phyloP scores from a whole-genome alignment of 108 stramenopile genomes.

The Cyclotella choctawhatcheeana region DNA sequence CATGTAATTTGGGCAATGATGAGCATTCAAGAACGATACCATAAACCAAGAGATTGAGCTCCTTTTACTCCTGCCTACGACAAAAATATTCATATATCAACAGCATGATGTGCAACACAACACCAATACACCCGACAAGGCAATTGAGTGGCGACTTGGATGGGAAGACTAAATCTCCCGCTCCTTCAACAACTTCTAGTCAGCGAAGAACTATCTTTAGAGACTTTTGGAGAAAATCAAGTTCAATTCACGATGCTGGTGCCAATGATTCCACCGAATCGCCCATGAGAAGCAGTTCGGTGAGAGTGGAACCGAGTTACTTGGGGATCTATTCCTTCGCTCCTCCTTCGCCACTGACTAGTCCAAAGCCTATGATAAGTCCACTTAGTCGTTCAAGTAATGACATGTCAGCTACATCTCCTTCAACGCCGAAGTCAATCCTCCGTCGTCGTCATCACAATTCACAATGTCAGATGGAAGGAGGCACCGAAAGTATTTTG shows the following conservation, averaged over 20 bases:
- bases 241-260: slow-evolving; percentile 27
- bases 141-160: too few species aligned
- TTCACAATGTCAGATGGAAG: neutral
- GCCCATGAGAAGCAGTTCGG: neutral
- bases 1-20: too few species aligned
- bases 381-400: slow-evolving; percentile 10
- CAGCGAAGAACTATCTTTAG: slow-evolving; percentile 40
- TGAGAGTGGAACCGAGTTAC: slow-evolving; percentile 39
- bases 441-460: slow-evolving; percentile 27
- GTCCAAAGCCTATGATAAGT: slow-evolving; percentile 16
- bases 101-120: too few species aligned
- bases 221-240: slow-evolving; percentile 33
- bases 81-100: too few species aligned
- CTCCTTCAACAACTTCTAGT: slow-evolving; percentile 5
- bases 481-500: too few species aligned
- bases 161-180: neutral
- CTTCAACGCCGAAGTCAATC: slow-evolving; percentile 39
- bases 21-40: too few species aligned
- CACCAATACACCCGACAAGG: too few species aligned
- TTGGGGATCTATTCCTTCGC: slow-evolving; percentile 36
- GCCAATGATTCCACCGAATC: neutral
- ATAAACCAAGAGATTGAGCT: too few species aligned
- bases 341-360: slow-evolving; percentile 26
- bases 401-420: slow-evolving; percentile 17
- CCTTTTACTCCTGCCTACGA: too few species aligned